Conservation (phyloP, 495 filamentous ascomycete species). For the Penicillium waksmanii region DNA sequence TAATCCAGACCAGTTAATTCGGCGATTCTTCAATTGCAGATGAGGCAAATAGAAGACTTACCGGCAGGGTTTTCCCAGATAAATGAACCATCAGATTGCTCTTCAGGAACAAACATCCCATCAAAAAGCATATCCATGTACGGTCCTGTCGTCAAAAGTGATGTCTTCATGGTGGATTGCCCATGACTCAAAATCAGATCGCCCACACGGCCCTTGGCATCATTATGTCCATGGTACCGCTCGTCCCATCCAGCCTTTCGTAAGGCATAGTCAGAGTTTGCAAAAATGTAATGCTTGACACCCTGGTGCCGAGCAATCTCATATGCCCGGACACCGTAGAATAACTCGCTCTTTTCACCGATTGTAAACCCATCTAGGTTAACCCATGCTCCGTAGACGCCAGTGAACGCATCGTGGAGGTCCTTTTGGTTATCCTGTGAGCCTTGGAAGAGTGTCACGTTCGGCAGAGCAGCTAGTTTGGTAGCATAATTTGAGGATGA, state of each 20-base stretch:
- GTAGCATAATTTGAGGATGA: constrained; percentile 40
- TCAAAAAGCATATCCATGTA: not conserved
- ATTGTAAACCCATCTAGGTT: constrained; percentile 59
- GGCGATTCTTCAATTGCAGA: not conserved
- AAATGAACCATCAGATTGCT: not conserved
- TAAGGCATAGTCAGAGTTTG: constrained; percentile 46
- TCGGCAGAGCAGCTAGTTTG: constrained; percentile 37
- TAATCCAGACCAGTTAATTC: not conserved
- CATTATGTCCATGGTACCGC: constrained; percentile 56
- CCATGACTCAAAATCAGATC: constrained; percentile 52
- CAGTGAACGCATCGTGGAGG: constrained; percentile 44
- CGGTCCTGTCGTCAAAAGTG: not conserved
- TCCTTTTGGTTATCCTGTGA: constrained; percentile 47
- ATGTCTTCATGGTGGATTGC: not conserved
- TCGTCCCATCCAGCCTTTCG: constrained; percentile 26
- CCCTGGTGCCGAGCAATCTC: constrained; percentile 56
- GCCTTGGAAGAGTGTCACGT: constrained; percentile 51
- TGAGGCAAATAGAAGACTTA: not conserved
- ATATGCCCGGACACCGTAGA: constrained; percentile 57
- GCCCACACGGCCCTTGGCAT: constrained; percentile 54
- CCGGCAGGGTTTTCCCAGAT: not conserved
- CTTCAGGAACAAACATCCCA: not conserved
- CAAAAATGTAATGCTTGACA: constrained; percentile 57
- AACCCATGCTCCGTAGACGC: constrained; percentile 54
- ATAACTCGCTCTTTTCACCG: constrained; percentile 58